Conservation (phyloP, 2,329 filamentous ascomycete species). For the Diaporthe citri region DNA sequence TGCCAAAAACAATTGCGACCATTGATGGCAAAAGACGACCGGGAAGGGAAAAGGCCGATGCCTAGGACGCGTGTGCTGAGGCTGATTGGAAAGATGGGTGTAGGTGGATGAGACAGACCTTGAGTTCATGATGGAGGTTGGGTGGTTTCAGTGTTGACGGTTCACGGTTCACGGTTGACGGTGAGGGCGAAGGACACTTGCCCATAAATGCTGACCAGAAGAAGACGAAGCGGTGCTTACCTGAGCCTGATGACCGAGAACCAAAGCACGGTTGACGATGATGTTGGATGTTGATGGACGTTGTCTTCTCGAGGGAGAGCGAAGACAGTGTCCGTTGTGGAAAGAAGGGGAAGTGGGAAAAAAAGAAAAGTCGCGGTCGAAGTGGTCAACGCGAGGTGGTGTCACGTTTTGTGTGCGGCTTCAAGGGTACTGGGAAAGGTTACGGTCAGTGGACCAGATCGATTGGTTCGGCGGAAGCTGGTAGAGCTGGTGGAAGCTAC, state of each 20-base stretch:
- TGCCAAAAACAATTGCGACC: background rate
- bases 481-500: background rate
- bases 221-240: slow-evolving; percentile 14
- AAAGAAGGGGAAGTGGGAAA: background rate
- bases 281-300: background rate
- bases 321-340: background rate
- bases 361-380: background rate
- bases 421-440: background rate
- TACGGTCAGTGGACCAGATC: background rate
- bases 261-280: background rate
- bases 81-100: background rate
- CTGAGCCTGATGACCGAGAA: slow-evolving; percentile 6
- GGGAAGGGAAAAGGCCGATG: background rate
- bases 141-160: background rate
- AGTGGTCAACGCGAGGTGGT: background rate
- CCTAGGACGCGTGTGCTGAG: background rate
- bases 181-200: background rate
- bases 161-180: background rate
- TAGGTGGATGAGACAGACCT: background rate
- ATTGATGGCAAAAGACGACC: background rate
- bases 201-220: background rate
- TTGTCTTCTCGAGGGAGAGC: background rate
- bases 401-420: background rate
- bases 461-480: background rate
- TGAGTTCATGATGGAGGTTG: background rate